A percentile compares a stretch with the other conserved stretches of the same genome.
phyloP scores from a whole-genome alignment of 2,329 filamentous ascomycete genomes.

The Cryphonectria japonica region DNA sequence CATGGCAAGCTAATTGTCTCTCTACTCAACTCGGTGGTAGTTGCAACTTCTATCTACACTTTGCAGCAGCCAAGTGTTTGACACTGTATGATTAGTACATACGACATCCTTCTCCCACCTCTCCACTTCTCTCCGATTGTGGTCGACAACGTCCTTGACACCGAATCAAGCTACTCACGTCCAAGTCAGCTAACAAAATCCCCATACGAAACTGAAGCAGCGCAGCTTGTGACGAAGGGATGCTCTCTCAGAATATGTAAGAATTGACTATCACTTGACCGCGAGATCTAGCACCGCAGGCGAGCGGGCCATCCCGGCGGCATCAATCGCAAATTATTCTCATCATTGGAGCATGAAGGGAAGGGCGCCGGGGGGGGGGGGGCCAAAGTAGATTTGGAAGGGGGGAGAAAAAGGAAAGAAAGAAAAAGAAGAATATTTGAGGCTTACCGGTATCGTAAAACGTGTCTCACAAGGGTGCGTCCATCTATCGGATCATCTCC shows the following conservation, averaged over 20 bases:
- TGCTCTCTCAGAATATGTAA: slow-evolving; percentile 93
- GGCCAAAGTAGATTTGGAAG: not conserved
- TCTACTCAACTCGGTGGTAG: not conserved
- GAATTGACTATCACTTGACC: slow-evolving; percentile 87
- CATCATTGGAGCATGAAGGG: slow-evolving; percentile 65
- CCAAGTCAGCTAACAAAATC: not conserved
- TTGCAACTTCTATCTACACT: not conserved
- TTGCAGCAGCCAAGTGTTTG: not conserved
- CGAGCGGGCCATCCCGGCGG: slow-evolving; percentile 79
- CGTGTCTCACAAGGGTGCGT: not conserved
- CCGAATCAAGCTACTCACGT: not conserved
- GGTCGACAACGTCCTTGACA: not conserved
- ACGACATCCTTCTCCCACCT: not conserved
- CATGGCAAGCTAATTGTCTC: not conserved
- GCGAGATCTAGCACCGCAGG: slow-evolving; percentile 83
- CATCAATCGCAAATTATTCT: slow-evolving; percentile 99
- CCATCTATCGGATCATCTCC: not conserved
- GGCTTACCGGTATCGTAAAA: slow-evolving; percentile 6
- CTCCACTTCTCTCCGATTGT: not conserved
- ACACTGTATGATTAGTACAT: not conserved
- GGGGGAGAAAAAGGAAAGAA: no score
- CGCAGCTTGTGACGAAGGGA: not conserved
- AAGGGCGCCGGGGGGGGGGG: no score
- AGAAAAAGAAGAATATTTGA: not conserved
- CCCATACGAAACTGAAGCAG: not conserved